phyloP scores from a whole-genome alignment of 2,329 filamentous ascomycete genomes.

The Aspergillus fumigatus region DNA sequence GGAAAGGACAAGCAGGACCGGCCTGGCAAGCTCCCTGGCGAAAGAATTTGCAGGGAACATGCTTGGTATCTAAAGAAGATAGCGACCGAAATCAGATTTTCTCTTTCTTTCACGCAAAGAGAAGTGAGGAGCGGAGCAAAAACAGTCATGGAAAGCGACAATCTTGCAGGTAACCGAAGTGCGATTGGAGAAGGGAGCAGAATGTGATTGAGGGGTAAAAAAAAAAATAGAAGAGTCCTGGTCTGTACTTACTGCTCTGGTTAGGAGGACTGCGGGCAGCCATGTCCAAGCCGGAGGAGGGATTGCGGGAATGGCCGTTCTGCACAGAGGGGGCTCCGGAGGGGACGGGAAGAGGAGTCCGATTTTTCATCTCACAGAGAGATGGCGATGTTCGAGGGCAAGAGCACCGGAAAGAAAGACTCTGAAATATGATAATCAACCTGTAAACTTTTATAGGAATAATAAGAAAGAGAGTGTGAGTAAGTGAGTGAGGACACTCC shows the following conservation, averaged over 20 bases:
- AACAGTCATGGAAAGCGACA: neutral
- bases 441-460: neutral
- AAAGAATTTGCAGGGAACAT: conserved; percentile 99
- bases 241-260: conserved; percentile 37
- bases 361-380: conserved; percentile 37
- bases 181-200: neutral
- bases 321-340: conserved; percentile 28
- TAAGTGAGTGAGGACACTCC: conserved; percentile 1
- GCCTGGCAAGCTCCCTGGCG: conserved; percentile 94
- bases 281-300: conserved; percentile 42
- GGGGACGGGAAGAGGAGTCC: conserved; percentile 36
- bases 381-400: conserved; percentile 14
- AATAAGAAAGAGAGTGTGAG: conserved; percentile 1
- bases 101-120: neutral
- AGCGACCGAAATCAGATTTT: neutral
- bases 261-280: conserved; percentile 44
- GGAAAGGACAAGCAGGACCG: conserved; percentile 91
- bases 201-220: neutral
- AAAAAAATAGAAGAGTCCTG: neutral
- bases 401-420: conserved; percentile 1
- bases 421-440: neutral
- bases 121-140: neutral
- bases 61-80: conserved; percentile 69
- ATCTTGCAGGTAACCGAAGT: neutral
- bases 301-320: conserved; percentile 41